Conservation (phyloP, 2,329 filamentous ascomycete genomes). For the Fusarium ramigenum region DNA sequence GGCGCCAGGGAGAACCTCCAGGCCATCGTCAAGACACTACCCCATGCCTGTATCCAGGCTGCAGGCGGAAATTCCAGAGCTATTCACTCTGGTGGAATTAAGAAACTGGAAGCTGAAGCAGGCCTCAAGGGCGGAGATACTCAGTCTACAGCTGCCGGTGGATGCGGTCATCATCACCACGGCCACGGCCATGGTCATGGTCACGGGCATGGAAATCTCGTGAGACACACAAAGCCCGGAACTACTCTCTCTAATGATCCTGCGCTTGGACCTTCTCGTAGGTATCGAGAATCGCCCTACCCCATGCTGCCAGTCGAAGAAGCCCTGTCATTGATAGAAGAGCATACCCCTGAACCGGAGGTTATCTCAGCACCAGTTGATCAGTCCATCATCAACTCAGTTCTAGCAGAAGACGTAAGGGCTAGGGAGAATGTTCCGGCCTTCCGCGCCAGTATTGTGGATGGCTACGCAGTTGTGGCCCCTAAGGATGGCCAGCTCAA, state of each 20-base stretch:
- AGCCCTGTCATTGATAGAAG: conserved; percentile 76
- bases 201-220: conserved; percentile 71
- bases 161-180: conserved; percentile 63
- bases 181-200: conserved; percentile 61
- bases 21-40: conserved; percentile 86
- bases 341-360: conserved; percentile 74
- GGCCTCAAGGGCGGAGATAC: conserved; percentile 60
- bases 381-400: conserved; percentile 73
- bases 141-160: conserved; percentile 46
- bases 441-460: conserved; percentile 94
- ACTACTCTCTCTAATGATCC: conserved; percentile 69
- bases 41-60: conserved; percentile 93
- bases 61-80: conserved; percentile 82
- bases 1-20: conserved; percentile 94
- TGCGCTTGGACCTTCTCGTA: conserved; percentile 68
- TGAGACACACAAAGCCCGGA: conserved; percentile 76
- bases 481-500: conserved; percentile 71
- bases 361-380: conserved; percentile 69
- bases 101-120: conserved; percentile 85
- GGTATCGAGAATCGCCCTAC: conserved; percentile 88
- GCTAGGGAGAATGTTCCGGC: conserved; percentile 88
- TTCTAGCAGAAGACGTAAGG: conserved; percentile 84
- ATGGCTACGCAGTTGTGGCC: conserved; percentile 89
- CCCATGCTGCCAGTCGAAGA: conserved; percentile 90
- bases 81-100: conserved; percentile 82